Evolutionary conservation across 164 flowering plant genomes (phyloP), one percentile per base, ranked within the genome.

Genomic region (Sextonia rubra): DNA sequence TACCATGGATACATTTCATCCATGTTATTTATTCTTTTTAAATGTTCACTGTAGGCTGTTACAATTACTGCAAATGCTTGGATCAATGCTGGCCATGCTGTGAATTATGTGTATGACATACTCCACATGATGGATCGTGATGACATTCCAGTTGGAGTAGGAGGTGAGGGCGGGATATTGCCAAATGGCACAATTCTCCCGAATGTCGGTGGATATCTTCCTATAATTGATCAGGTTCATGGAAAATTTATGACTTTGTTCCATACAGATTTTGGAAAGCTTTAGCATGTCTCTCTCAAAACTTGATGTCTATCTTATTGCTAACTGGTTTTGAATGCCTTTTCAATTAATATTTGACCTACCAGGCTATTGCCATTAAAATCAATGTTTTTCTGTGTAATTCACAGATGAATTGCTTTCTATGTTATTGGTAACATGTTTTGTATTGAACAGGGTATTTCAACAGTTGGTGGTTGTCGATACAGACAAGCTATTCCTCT

Each of bases 81-180:
- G 98, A 84, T 88, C 17, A 73, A 90, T 81, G 90, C 97, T 0
- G 98, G 97, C 2, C 98, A 93, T 77, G 87, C 93, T 49, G 92
- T 95, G 75, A 90, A 95, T 82, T 98, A 95, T 37, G 25, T 91
- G 0, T 95, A 95, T 69, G 98, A 95, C 79, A 60, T 93, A 24
- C 91, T 95, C 71, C 88, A 85, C 82, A 93, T 95, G 99, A 93
- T 95, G 99, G 91, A 80, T 37, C 87, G 98, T 1, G 98, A 95
- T 27, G 97, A 95, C 72, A 77, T 95, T 69, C 69, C 85, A 12
- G 96, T 95, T 68, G 99, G 99, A 26, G 90, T 93, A 3, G 99
- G 98, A 64, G 98, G 99, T 20, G 98, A 95, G 64, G 99, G 94
- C 70, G 96, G 93, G 22, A 91, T 95, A 29, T 79, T 80, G 18